phyloP scores from a whole-genome alignment of 345 rosid species.

The Ceriops zippeliana region DNA sequence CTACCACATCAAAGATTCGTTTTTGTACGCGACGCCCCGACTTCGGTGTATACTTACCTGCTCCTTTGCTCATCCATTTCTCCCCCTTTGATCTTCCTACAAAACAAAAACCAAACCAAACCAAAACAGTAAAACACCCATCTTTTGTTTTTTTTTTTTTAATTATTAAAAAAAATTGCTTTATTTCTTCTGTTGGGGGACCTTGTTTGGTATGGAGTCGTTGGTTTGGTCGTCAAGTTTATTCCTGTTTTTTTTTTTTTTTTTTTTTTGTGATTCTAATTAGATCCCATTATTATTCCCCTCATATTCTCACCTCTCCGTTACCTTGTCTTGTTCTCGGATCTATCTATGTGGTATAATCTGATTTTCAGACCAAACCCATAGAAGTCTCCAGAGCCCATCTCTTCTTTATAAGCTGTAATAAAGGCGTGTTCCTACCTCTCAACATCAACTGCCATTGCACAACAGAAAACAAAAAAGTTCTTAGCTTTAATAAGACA shows the following conservation, averaged over 20 bases:
- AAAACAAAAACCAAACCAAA: background rate
- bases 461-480: background rate
- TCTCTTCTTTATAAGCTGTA: background rate
- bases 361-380: conserved; percentile 1
- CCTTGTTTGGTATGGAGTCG: background rate
- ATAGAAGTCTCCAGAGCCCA: background rate
- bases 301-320: conserved; percentile 7
- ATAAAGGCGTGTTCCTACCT: too few relatives aligned
- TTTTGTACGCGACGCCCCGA: conserved; percentile 80
- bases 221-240: conserved; percentile 24
- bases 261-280: conserved; percentile 45
- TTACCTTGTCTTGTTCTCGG: conserved; percentile 23
- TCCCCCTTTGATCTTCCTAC: background rate
- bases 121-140: too few relatives aligned
- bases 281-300: conserved; percentile 59
- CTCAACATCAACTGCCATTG: too few relatives aligned
- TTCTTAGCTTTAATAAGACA: background rate
- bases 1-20: conserved; percentile 47
- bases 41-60: conserved; percentile 24
- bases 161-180: background rate
- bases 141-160: background rate
- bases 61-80: background rate
- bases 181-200: background rate
- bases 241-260: conserved; percentile 33
- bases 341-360: conserved; percentile 37